Conservation (phyloP, 345 rosid species). For the Turritis glabra region DNA sequence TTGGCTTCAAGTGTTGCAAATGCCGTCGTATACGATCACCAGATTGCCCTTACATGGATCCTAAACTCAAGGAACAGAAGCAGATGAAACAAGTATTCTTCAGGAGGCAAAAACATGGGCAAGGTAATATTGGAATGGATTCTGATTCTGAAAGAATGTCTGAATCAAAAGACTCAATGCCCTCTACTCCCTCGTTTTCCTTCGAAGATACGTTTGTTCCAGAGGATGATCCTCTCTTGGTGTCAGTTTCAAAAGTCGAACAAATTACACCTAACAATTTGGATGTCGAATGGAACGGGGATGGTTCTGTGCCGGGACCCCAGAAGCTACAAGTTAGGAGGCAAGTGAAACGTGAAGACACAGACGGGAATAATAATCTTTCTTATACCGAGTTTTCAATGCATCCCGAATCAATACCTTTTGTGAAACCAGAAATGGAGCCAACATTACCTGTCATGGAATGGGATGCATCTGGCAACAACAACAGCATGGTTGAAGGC, state of each 20-base stretch:
- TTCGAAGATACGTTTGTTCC: conserved; percentile 46
- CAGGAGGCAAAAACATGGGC: conserved; percentile 47
- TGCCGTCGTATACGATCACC: conserved; percentile 88
- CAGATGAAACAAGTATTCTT: conserved; percentile 33
- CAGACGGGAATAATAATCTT: conserved; percentile 24
- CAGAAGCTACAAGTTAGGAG: conserved; percentile 85
- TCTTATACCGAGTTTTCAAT: conserved; percentile 13
- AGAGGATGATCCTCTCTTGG: conserved; percentile 72
- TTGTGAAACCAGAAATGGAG: conserved; percentile 40
- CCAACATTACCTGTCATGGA: conserved; percentile 44
- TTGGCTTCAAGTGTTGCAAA: conserved; percentile 95
- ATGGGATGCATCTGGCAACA: conserved; percentile 51
- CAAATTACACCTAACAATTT: conserved; percentile 49
- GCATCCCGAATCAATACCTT: conserved; percentile 32
- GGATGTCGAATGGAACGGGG: conserved; percentile 49
- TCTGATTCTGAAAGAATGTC: conserved; percentile 51
- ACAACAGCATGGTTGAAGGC: conserved; percentile 30
- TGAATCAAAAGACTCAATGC: conserved; percentile 51
- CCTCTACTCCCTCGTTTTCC: conserved; percentile 42
- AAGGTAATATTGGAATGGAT: conserved; percentile 38
- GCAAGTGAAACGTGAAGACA: conserved; percentile 62
- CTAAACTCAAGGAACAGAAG: conserved; percentile 44
- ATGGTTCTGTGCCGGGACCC: conserved; percentile 45
- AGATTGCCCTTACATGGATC: conserved; percentile 76
- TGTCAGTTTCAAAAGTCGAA: conserved; percentile 60